phyloP scores from a whole-genome alignment of 495 filamentous ascomycete species.

The Bryoglossum gracile region DNA sequence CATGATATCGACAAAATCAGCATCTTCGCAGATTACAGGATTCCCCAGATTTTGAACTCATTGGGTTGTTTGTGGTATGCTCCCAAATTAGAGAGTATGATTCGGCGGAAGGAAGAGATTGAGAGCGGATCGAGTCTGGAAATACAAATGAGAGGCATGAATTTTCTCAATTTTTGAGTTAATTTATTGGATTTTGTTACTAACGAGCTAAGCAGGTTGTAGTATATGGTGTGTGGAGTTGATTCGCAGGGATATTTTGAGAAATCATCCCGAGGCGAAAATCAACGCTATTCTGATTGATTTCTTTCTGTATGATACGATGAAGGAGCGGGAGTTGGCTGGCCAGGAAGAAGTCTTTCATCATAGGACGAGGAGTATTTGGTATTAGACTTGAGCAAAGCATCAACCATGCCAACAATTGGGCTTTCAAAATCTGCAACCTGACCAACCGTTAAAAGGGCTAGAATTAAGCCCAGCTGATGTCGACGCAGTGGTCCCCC shows the following conservation, averaged over 20 bases:
- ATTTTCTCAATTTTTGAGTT: too few relatives aligned
- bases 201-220: slow-evolving; percentile 42
- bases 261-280: slow-evolving; percentile 56
- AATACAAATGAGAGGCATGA: slow-evolving; percentile 70
- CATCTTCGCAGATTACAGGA: slow-evolving; percentile 97
- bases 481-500: too few relatives aligned
- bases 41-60: slow-evolving; percentile 86
- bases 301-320: slow-evolving; percentile 91
- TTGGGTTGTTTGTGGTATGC: slow-evolving; percentile 79
- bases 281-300: slow-evolving; percentile 93
- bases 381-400: slow-evolving; percentile 87
- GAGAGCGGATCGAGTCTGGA: slow-evolving; percentile 74
- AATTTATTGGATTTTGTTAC: too few relatives aligned
- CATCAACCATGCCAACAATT: too few relatives aligned
- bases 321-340: slow-evolving; percentile 68
- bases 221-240: slow-evolving; percentile 94
- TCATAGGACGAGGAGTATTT: slow-evolving; percentile 89
- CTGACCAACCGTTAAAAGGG: too few relatives aligned
- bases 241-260: slow-evolving; percentile 74
- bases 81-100: slow-evolving; percentile 64
- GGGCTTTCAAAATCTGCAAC: too few relatives aligned
- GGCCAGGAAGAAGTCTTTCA: slow-evolving; percentile 66
- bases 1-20: slow-evolving; percentile 89
- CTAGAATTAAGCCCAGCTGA: too few relatives aligned
- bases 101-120: slow-evolving; percentile 54